These are phyloP conservation scores for Metarhizium brunneum DNA, from an alignment of 2,329 filamentous ascomycete genomes.

Conservation along the genomic window DNA sequence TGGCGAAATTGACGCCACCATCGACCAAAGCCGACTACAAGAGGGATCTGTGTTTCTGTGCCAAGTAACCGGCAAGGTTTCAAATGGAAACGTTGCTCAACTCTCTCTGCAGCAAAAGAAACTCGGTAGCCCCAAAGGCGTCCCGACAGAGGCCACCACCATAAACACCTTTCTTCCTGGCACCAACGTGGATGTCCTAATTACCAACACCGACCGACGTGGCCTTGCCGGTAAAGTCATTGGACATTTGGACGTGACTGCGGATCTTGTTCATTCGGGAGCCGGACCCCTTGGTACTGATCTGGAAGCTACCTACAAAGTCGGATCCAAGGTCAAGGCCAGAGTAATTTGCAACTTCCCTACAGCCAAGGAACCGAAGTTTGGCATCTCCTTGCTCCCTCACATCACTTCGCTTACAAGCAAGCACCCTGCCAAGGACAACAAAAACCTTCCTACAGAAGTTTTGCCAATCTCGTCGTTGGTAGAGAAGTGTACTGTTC, in stretches of 20 bases:
- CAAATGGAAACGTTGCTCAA: constrained; percentile 77
- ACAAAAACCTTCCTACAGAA: constrained; percentile 42
- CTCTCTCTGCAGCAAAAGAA: constrained; percentile 67
- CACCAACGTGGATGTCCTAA: constrained; percentile 75
- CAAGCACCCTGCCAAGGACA: constrained; percentile 28
- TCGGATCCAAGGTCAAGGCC: constrained; percentile 75
- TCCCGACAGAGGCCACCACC: constrained; percentile 67
- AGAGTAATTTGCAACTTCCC: constrained; percentile 86
- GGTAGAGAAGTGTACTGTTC: constrained; percentile 68
- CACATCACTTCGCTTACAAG: constrained; percentile 60
- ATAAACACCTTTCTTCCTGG: constrained; percentile 88
- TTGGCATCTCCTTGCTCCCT: constrained; percentile 83
- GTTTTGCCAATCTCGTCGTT: constrained; percentile 63
- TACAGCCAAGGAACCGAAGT: constrained; percentile 65
- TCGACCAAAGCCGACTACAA: constrained; percentile 60
- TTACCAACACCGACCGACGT: constrained; percentile 63
- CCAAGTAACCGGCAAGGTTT: constrained; percentile 63
- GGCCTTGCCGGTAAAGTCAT: constrained; percentile 88
- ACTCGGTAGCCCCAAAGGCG: constrained; percentile 56
- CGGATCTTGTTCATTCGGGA: constrained; percentile 84
- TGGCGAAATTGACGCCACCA: constrained; percentile 63
- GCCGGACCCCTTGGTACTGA: constrained; percentile 59
- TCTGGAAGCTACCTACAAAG: constrained; percentile 68
- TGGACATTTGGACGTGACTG: constrained; percentile 82
- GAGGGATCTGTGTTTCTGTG: constrained; percentile 81